Conservation (phyloP, 768 basidiomycete species). For the Lactarius akahatsu region DNA sequence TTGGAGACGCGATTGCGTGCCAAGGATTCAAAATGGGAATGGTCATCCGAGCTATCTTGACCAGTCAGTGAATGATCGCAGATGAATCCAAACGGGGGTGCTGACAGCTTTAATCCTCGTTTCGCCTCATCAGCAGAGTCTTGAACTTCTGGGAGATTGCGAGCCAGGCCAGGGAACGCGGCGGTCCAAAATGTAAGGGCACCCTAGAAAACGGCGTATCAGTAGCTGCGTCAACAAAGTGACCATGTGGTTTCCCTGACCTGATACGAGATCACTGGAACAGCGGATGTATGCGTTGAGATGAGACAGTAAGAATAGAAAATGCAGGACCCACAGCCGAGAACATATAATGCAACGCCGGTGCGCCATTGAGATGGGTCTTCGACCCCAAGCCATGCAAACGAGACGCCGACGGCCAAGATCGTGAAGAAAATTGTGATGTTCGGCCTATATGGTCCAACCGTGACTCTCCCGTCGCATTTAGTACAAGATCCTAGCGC, state of each 20-base stretch:
- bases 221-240: background rate
- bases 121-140: conserved; percentile 45
- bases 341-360: conserved; percentile 59
- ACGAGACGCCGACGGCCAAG: conserved; percentile 63
- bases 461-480: background rate
- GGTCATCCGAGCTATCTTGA: conserved; percentile 45
- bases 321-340: conserved; percentile 51
- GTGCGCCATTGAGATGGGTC: conserved; percentile 62
- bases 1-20: conserved; percentile 73
- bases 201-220: conserved; percentile 41
- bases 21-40: conserved; percentile 58
- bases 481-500: background rate
- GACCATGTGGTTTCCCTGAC: conserved; percentile 32
- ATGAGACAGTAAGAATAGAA: background rate
- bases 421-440: conserved; percentile 76
- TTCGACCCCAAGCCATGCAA: conserved; percentile 76
- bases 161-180: conserved; percentile 73
- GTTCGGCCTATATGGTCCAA: conserved; percentile 51
- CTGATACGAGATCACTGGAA: conserved; percentile 69
- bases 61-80: background rate
- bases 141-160: conserved; percentile 68
- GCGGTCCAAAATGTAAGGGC: conserved; percentile 81
- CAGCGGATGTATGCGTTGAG: conserved; percentile 20
- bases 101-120: conserved; percentile 49
- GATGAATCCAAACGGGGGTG: background rate